Base-by-base conservation (phyloP, 495 filamentous ascomycete species). In the Penicillium daleae region DNA sequence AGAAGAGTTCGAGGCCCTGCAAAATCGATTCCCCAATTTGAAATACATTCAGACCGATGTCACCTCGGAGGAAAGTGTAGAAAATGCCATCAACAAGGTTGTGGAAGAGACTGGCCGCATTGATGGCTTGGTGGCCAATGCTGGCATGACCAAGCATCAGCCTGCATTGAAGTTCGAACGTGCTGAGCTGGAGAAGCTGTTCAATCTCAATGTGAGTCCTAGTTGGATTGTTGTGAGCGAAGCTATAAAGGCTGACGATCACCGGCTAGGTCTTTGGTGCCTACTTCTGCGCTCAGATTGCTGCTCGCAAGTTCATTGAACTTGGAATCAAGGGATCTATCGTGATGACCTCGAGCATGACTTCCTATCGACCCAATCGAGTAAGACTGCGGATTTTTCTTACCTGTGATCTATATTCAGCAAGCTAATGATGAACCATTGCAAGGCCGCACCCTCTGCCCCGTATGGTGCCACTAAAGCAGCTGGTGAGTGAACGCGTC, bases 91-190 rank as follows among this genome's bases (percentile, higher is more conserved):
- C 55, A 70, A 77, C 33, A 59, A 67, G 27, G 71, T 81, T 12
- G 73, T 80, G 6, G 67, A 71, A n/a, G 65, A 69, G 39, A 66
- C 69, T 21, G 74, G 75, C 32, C 63, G 70, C 1, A 72, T 78
- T 21, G 73, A 77, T 42, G 75, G 75, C 10, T 57, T 77, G 53
- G 68, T 79, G 4, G 73, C 72, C 62, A 78, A 77, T 56, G 76
- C 79, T 4, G 79, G 79, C 19, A 77, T 78, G 73, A 80, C 79
- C 37, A 80, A 80, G 60, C 79, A 79, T 49, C 78, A 79, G 52
- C 78, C 76, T 6, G 78, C 79, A 6, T 65, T 80, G 10, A 64
- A 79, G 29, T 80, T 81, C 61, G 71, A 67, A 2, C 70, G 74
- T 6, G 62, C 67, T 12, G 63, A 81, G 51, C 56, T 80, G 21